Evolutionary conservation across 495 filamentous ascomycete genomes (phyloP).

Genomic region (Aspergillus sclerotiicarbonarius): DNA sequence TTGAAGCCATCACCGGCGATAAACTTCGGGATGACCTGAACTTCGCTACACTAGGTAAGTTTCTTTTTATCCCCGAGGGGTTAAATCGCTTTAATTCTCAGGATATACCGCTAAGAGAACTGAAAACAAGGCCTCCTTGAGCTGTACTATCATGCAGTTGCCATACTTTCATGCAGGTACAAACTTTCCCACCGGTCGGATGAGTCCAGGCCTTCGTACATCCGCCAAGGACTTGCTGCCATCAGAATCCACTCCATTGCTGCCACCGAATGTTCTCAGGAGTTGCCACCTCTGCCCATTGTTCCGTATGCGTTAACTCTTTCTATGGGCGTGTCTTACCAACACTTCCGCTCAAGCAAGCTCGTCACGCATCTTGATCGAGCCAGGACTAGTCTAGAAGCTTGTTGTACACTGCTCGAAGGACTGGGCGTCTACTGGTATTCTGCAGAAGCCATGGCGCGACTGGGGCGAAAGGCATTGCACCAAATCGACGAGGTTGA

Average conservation of each 20-base stretch:
- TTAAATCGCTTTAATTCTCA: background rate
- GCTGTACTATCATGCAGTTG: conserved; percentile 67
- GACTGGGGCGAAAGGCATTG: conserved; percentile 47
- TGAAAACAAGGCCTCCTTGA: conserved; percentile 55
- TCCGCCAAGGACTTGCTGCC: conserved; percentile 65
- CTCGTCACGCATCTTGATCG: conserved; percentile 61
- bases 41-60: conserved; percentile 29
- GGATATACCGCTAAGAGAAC: conserved; percentile 1
- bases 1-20: conserved; percentile 65
- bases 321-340: conserved; percentile 66
- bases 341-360: conserved; percentile 65
- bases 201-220: conserved; percentile 47
- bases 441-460: conserved; percentile 60
- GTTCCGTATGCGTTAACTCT: conserved; percentile 67
- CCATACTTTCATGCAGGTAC: conserved; percentile 57
- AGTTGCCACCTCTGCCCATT: conserved; percentile 59
- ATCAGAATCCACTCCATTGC: conserved; percentile 63
- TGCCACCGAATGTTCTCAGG: conserved; percentile 49
- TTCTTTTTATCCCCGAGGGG: background rate
- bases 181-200: conserved; percentile 37
- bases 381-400: conserved; percentile 58
- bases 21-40: conserved; percentile 23
- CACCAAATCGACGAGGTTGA: conserved; percentile 28
- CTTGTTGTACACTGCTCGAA: conserved; percentile 55
- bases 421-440: conserved; percentile 58